Conservation (phyloP, 495 filamentous ascomycete genomes). For the Pseudevernia furfuracea region DNA sequence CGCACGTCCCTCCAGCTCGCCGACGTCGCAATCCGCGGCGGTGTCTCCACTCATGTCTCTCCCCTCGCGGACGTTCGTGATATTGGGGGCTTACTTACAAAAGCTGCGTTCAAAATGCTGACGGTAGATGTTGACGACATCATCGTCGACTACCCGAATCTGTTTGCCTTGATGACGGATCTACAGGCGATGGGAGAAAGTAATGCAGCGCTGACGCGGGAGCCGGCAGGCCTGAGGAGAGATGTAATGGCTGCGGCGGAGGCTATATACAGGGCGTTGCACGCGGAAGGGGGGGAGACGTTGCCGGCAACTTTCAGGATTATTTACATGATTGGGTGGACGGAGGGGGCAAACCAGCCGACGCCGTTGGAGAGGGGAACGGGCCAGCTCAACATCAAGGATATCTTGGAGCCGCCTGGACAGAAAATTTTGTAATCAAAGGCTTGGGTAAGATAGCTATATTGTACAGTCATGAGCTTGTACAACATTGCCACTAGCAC, state of each 20-base stretch:
- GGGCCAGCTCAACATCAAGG: conserved; percentile 73
- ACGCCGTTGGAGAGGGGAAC: conserved; percentile 76
- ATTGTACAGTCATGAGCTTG: not conserved
- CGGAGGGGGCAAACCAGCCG: conserved; percentile 67
- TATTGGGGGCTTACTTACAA: conserved; percentile 76
- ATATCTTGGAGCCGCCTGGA: conserved; percentile 57
- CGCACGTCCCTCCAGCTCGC: conserved; percentile 90
- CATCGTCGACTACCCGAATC: conserved; percentile 88
- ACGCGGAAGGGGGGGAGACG: conserved; percentile 63
- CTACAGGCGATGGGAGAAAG: conserved; percentile 91
- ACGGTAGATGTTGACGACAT: conserved; percentile 98
- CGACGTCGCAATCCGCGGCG: conserved; percentile 78
- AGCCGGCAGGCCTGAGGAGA: conserved; percentile 62
- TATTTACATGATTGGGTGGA: conserved; percentile 99
- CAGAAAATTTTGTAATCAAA: not conserved
- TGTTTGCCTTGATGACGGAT: conserved; percentile 85
- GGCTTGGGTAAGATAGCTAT: not conserved
- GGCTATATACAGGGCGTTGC: conserved; percentile 77
- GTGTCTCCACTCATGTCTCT: conserved; percentile 77
- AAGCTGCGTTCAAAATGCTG: conserved; percentile 87
- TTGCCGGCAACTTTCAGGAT: conserved; percentile 86
- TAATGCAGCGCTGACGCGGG: conserved; percentile 75
- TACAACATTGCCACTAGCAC: not conserved
- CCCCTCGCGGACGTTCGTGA: conserved; percentile 90
- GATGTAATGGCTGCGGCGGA: conserved; percentile 87